Base-by-base conservation (phyloP, 1,139 yeast genomes). In the Taphrina pruni region DNA sequence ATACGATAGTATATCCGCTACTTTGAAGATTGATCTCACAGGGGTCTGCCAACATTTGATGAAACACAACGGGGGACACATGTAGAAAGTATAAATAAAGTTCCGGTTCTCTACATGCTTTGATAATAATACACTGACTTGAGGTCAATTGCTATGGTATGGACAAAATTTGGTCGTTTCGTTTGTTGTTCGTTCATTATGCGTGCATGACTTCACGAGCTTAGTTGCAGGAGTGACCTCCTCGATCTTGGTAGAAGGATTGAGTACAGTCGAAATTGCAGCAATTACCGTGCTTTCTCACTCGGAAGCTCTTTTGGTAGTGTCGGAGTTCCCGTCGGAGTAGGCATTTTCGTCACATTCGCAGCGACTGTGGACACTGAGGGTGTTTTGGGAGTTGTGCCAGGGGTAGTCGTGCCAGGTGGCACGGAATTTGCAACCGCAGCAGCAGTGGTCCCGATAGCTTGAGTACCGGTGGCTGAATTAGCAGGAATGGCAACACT, bases 371-470 rank as follows among this genome's bases (percentile, higher is more conserved):
- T 17, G 2, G 52, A 11, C 32, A 21, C 21, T 2, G 55, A 11
- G 5, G 55, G n/a, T 26, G 55, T 50, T 12, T 50, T 50, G 20
- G 55, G 55, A 26, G 55, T 50, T 21, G 58, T 11, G n/a, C 8
- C 17, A n/a, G 58, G 58, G 26, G 41, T 54, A 6, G 36, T 21
- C 11, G 43, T n/a, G 14, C 36, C 11, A 36, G 58, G 20, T 35
- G 41, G 58, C 32, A 26, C 32, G 2, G 32, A 26, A 4, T 26
- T 26, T 26, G 32, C 32, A 7, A 38, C 14, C 17, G 36, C 21
- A 36, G 61, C 51, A 39, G 72, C 64, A 71, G 75, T 67, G 70
- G 75, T 60, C 71, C 72, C 17, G 70, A 61, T 64, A 50, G 72
- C 58, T 17, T 66, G 20, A 38, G 68, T 64, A 26, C 71, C 43